Evolutionary conservation across 371 early-diverging fungal species (phyloP).

Genomic region (Apophysomyces variabilis): DNA sequence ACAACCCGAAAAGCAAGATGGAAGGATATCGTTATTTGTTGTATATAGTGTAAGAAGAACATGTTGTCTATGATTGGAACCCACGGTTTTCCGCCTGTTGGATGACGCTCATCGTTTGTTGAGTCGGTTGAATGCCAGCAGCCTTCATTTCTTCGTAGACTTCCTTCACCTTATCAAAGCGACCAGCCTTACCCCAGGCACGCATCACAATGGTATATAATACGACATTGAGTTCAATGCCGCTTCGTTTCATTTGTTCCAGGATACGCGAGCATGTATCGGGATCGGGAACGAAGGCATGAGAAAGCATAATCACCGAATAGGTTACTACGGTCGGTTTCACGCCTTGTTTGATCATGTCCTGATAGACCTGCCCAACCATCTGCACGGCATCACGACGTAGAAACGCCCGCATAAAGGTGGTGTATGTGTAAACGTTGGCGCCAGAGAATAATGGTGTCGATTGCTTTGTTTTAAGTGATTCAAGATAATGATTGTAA

Average conservation of each 20-base stretch:
- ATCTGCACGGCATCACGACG: slow-evolving; percentile 39
- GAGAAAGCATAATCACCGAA: slow-evolving; percentile 48
- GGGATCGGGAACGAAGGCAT: slow-evolving; percentile 52
- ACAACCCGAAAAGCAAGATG: too few species aligned
- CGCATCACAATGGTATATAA: slow-evolving; percentile 52
- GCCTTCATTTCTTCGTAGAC: slow-evolving; percentile 47
- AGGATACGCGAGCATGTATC: slow-evolving; percentile 39
- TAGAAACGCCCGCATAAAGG: slow-evolving; percentile 55
- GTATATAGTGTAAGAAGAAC: too few species aligned
- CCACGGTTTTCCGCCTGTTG: slow-evolving; percentile 26
- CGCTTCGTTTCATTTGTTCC: slow-evolving; percentile 30
- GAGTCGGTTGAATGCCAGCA: slow-evolving; percentile 39
- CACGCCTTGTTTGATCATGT: slow-evolving; percentile 39
- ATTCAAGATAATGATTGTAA: slow-evolving; percentile 34
- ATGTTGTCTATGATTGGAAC: too few species aligned
- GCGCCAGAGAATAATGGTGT: slow-evolving; percentile 27
- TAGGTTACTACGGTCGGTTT: slow-evolving; percentile 49
- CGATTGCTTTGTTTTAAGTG: slow-evolving; percentile 12
- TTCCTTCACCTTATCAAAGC: slow-evolving; percentile 39
- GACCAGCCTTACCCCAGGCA: slow-evolving; percentile 49
- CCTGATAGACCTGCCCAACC: slow-evolving; percentile 47
- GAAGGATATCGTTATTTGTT: too few species aligned
- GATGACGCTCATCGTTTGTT: slow-evolving; percentile 44
- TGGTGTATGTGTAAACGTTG: slow-evolving; percentile 46
- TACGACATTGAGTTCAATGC: slow-evolving; percentile 37